Base-by-base conservation (phyloP, 2,329 filamentous ascomycete species). In the Lasiodiplodia theobromae region DNA sequence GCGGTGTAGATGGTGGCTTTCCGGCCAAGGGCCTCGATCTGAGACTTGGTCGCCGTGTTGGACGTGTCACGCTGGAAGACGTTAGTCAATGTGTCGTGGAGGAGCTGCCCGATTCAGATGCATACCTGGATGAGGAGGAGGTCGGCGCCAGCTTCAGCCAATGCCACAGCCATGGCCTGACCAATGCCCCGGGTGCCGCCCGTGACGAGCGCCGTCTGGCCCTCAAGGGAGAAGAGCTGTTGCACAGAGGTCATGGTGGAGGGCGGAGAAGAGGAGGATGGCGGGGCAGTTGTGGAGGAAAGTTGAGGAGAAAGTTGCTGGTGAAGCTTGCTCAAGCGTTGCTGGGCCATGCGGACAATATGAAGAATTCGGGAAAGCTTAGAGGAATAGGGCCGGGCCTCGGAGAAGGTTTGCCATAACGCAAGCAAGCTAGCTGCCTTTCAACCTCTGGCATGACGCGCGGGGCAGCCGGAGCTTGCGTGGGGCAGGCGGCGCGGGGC, bases 1-100 rank as follows among this genome's bases (percentile, higher is more conserved):
- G 88, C 89, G 1, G 85, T 88, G 82, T 92, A 92, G 75, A 94
- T 88, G 68, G 79, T 82, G 54, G 86, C 88, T 76, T 87, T 89
- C 72, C 91, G 89, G 70, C 89, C 90, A 7, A 93, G 86, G 49
- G 85, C 82, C 75, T 88, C 86, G 74, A 94, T 85, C 14, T 85
- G 83, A 51, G 87, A 77, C 73, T 88, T 87, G 10, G 92, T 94
- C 47, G 75, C 71, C 71, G 80, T 78, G 74, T 84, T 88, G 75
- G 82, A 83, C 47, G 83, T 82, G 75, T 89, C 85, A 74, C 87
- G 82, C 86, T 89, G 73, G 14, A 44, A 54, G n/a, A 6, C n/a
- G 53, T 64, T 11, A 68, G 58, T 67, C 14, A 11, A 21, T 0
- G 25, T n/a, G 16, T 12, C 18, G 37, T 56, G 23, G 23, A 1